Evolutionary conservation across 2,329 filamentous ascomycete genomes (phyloP), one percentile per base, ranked within the genome.

Genomic region (Xylaria sp.): DNA sequence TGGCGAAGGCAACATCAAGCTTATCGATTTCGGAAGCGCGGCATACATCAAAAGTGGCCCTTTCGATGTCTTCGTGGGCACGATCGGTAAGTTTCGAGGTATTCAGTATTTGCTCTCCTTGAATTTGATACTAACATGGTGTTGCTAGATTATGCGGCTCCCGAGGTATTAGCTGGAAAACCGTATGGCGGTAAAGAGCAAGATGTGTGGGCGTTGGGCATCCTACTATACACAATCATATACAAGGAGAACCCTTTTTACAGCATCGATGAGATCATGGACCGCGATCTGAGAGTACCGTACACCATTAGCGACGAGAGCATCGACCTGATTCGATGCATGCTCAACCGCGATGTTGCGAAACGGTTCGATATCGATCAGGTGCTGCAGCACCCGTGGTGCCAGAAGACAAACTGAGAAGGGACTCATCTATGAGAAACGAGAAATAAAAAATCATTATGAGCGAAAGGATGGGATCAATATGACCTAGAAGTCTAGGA

Each of bases 201-300:
- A 78, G 94, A 99, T 71, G 92, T 99, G 35, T 99, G 94, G 94
- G 94, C 94, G 0, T 82, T 99, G 13, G 94, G 94, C 23, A 97
- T 99, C 70, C 83, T 99, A 30, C 84, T 99, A 11, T 99, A 99
- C 79, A 99, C 94, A 34, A 97, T 99, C 71, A 89, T 97, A 70
- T 99, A 99, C 82, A 99, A 97, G 77, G 94, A 99, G 77, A 99
- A 99, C 71, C 93, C 94, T 0, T 99, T 97, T 75, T 97, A 97
- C 81, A 95, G 90, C 75, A 94, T 97, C 70, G 94, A 99, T 74
- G 94, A 99, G 79, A 99, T 99, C 71, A 95, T 97, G 84, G 94
- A 99, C 73, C 92, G 93, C 70, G 93, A 97, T 68, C 79, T 99
- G 60, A 85, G 94, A 52, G 88, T 99, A 34, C 94, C 94, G 0